Evolutionary conservation across 2,329 filamentous ascomycete genomes (phyloP).

Genomic region (Ophiostoma ips): DNA sequence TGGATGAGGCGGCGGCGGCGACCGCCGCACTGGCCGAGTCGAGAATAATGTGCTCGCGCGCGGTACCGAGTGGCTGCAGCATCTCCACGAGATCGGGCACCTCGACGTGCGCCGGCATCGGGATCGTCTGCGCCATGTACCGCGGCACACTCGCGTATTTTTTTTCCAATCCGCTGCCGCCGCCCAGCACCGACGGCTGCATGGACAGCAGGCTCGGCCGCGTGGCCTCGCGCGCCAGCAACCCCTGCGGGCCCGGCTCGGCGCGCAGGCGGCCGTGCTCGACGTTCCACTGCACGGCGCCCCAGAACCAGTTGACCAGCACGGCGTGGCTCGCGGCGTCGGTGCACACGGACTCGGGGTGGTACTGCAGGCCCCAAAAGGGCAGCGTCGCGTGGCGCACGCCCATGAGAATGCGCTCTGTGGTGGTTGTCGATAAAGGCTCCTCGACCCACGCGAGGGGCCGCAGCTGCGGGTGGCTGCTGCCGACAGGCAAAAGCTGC

Average conservation of each 20-base stretch:
- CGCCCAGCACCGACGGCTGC: not conserved
- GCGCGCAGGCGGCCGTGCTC: conserved; percentile 7
- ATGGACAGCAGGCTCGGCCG: conserved; percentile 22
- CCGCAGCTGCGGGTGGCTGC: too few species aligned
- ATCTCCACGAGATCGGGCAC: conserved; percentile 41
- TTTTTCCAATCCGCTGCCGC: not conserved
- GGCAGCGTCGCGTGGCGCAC: conserved; percentile 54
- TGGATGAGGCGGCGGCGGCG: conserved; percentile 4
- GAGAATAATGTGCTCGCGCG: conserved; percentile 37
- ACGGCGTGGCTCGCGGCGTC: conserved; percentile 49
- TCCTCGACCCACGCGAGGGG: conserved; percentile 51
- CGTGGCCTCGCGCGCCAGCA: conserved; percentile 21
- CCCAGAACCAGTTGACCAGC: conserved; percentile 61
- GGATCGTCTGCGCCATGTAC: conserved; percentile 22
- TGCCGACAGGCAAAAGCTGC: conserved; percentile 21
- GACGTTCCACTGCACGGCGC: conserved; percentile 47
- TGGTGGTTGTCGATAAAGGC: conserved; percentile 15
- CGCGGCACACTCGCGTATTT: not conserved
- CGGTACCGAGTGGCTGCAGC: conserved; percentile 17
- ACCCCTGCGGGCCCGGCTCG: conserved; percentile 11
- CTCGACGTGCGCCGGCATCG: conserved; percentile 31
- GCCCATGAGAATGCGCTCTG: conserved; percentile 58
- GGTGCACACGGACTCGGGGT: conserved; percentile 81
- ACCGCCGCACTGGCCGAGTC: conserved; percentile 44
- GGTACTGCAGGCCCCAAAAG: conserved; percentile 81